A percentile compares a stretch with the other conserved stretches of the same genome.
Conservation (phyloP, 2,329 filamentous ascomycete genomes). For the Botrytis tulipae region DNA sequence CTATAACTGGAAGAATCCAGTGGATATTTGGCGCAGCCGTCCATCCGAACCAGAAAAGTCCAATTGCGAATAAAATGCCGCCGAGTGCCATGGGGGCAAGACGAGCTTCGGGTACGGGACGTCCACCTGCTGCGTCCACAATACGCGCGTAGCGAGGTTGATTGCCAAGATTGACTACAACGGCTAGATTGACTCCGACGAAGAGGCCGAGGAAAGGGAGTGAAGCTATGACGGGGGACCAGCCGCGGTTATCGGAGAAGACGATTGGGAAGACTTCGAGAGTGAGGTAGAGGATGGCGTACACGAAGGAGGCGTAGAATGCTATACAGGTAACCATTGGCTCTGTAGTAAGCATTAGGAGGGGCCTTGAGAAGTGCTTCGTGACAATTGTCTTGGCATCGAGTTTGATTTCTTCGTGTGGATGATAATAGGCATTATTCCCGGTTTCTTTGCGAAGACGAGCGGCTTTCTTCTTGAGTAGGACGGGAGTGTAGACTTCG, state of each 20-base stretch:
- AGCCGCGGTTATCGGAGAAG: conserved; percentile 60
- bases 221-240: conserved; percentile 58
- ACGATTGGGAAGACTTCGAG: conserved; percentile 58
- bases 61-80: conserved; percentile 34
- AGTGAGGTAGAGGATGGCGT: conserved; percentile 68
- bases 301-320: conserved; percentile 69
- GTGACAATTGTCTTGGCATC: conserved; percentile 34
- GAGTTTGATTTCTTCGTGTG: conserved; percentile 33
- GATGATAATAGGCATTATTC: conserved; percentile 31
- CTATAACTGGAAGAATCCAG: conserved; percentile 24
- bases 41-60: conserved; percentile 38
- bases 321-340: conserved; percentile 64
- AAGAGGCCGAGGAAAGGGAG: conserved; percentile 56
- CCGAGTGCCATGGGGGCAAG: conserved; percentile 49
- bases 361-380: conserved; percentile 37
- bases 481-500: conserved; percentile 48
- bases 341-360: conserved; percentile 54
- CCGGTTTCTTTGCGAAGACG: conserved; percentile 39
- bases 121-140: conserved; percentile 38
- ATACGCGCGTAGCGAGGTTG: conserved; percentile 34
- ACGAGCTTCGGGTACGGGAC: conserved; percentile 46
- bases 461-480: conserved; percentile 42
- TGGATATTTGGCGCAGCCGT: conserved; percentile 29
- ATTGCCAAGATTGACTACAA: conserved; percentile 48
- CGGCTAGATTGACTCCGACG: conserved; percentile 46